Evolutionary conservation across 352 stramenopile species (phyloP), one percentile per base, ranked within the genome.

Genomic region (Globisporangium okanoganense): DNA sequence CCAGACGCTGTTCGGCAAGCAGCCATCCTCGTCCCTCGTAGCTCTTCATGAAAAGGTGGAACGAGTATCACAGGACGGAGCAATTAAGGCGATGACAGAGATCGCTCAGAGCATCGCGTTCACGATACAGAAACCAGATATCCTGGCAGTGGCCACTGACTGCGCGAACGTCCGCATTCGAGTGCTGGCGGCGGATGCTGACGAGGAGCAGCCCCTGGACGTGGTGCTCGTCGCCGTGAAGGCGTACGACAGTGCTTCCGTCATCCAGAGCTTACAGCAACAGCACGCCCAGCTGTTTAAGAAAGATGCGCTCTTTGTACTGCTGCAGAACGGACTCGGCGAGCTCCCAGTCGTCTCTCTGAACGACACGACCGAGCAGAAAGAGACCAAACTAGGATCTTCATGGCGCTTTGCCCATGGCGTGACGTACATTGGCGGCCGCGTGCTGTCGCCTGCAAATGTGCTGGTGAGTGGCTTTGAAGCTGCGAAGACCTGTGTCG

Each of bases 261-360:
- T 78, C 18, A 62, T 89, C 48, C 57, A 62, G 31, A 56, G 76
- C 14, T 68, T 91, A 33, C 62, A 69, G n/a, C 53, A 38, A 10
- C 40, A 68, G 24, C 72, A 61, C 20, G 50, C 51, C 29, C 63
- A 74, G 36, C 67, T 80, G 29, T 58, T 92, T 24, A 65, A 70
- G 20, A 56, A 73, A 20, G 70, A 88, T 41, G 74, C 79, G 9
- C 48, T 88, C 6, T 67, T 84, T 43, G 76, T 93, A 16, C 64
- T 90, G 41, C 67, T 91, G 1, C 81, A 91, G 56, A 93, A 93
- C 56, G 83, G 81, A 47, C 66, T 89, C 16, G 75, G 75, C 22
- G 69, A 81, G 51, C 38, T 81, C 16, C 73, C 76, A 3, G 29
- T 25, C 6, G 13, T 3, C 35, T 16, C 8, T 40, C 7, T 49